phyloP scores from a whole-genome alignment of 345 rosid species.

The Hibiscus tridactylites region DNA sequence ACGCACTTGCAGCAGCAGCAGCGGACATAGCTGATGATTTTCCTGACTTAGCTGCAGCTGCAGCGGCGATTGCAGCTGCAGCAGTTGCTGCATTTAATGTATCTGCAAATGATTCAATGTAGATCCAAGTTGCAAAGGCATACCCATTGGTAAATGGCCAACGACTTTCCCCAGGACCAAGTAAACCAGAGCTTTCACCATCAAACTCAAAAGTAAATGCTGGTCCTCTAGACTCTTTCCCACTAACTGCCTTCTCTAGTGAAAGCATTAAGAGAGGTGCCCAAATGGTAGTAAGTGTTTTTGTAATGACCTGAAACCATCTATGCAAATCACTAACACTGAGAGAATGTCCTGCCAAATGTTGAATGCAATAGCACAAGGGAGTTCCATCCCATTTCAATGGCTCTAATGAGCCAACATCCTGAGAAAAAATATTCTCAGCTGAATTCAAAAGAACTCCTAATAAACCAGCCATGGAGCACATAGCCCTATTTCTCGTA shows the following conservation, averaged over 20 bases:
- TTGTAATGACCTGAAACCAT: slow-evolving; percentile 71
- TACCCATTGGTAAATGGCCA: slow-evolving; percentile 98
- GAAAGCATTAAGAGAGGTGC: slow-evolving; percentile 66
- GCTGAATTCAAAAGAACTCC: slow-evolving; percentile 83
- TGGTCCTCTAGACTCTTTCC: slow-evolving; percentile 95
- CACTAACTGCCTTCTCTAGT: slow-evolving; percentile 82
- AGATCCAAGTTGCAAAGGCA: slow-evolving; percentile 95
- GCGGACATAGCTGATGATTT: slow-evolving; percentile 99
- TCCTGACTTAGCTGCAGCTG: slow-evolving; percentile 96
- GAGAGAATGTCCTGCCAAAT: slow-evolving; percentile 86
- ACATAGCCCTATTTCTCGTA: slow-evolving; percentile 99
- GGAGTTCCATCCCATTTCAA: slow-evolving; percentile 70
- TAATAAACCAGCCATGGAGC: slow-evolving; percentile 84
- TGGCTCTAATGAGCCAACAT: slow-evolving; percentile 34
- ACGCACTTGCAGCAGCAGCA: slow-evolving; percentile 99
- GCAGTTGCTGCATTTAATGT: slow-evolving; percentile 96
- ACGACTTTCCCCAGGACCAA: slow-evolving; percentile 98
- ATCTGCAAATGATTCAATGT: slow-evolving; percentile 97
- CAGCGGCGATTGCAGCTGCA: slow-evolving; percentile 97
- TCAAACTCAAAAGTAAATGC: slow-evolving; percentile 91
- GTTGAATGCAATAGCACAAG: slow-evolving; percentile 75
- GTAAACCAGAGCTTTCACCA: slow-evolving; percentile 99
- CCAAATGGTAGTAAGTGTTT: slow-evolving; percentile 56
- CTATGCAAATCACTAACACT: slow-evolving; percentile 70
- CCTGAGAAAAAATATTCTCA: slow-evolving; percentile 64